Evolutionary conservation across 169 alveolate species (phyloP).

Genomic region (Cryptosporidium sp.): DNA sequence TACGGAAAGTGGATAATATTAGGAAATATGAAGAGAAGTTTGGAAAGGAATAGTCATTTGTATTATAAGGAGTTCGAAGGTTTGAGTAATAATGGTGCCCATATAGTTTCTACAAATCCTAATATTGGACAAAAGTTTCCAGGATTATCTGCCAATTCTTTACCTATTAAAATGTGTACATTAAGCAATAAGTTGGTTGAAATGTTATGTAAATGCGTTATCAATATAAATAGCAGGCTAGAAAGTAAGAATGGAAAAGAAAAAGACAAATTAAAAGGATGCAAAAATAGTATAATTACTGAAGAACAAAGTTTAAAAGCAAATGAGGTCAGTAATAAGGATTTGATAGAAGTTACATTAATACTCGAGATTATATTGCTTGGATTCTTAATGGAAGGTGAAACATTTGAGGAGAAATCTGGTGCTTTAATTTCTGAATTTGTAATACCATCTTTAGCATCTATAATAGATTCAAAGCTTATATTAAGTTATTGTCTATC

Average conservation of each 20-base stretch:
- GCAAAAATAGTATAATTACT: neutral
- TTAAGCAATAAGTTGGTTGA: slow-evolving; percentile 42
- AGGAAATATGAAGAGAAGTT: slow-evolving; percentile 28
- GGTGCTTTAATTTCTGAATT: slow-evolving; percentile 2
- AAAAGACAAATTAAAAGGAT: neutral
- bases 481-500: slow-evolving; percentile 15
- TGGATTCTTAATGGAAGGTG: slow-evolving; percentile 46
- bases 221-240: neutral
- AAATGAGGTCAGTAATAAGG: neutral
- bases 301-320: neutral
- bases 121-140: neutral
- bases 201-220: slow-evolving; percentile 8
- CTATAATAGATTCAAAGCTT: slow-evolving; percentile 24
- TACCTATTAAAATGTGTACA: slow-evolving; percentile 55
- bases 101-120: neutral
- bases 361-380: slow-evolving; percentile 48
- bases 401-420: slow-evolving; percentile 25
- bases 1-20: slow-evolving; percentile 63
- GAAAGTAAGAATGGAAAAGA: neutral
- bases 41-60: slow-evolving; percentile 9
- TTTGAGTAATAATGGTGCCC: neutral
- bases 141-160: slow-evolving; percentile 6
- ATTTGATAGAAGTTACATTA: slow-evolving; percentile 20
- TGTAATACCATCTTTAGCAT: slow-evolving; percentile 45
- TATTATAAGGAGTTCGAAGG: neutral